Evolutionary conservation across 2,329 filamentous ascomycete genomes (phyloP), one percentile per base, ranked within the genome.

Genomic region (Aspergillus fumigatus): DNA sequence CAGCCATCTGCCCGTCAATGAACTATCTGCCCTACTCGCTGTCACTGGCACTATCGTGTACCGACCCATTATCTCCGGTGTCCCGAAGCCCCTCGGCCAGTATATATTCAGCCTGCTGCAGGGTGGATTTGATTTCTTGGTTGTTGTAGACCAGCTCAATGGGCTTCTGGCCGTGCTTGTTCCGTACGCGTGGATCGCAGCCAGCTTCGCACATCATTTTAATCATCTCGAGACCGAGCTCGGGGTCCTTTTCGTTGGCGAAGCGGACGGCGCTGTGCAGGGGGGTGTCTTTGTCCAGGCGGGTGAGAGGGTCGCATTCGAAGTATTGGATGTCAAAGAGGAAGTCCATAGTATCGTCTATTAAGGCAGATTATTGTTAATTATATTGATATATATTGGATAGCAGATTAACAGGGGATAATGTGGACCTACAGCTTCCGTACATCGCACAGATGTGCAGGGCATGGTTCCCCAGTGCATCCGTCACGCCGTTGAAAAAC

Each of bases 381-480:
- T 17, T 5, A 9, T 40, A 19, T 41, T 25, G 1, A 19, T 8
- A 49, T 6, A 6, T 11, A 23, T 19, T 1, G 23, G 7, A 5
- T 45, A 27, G 8, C 17, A 26, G 14, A 29, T 26, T 32, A 41
- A 23, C n/a, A 14, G 27, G 41, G 17, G 26, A 23, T 26, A n/a
- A 17, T 8, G 3, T 14, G 3, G 25, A 81, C 87, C 65, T 79
- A 93, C 90, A 96, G 77, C 92, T 90, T 66, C 94, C 94, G 63
- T 86, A 87, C 29, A 84, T 82, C 32, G 93, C 93, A 51, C 92
- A 94, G 65, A 97, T 85, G 75, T 97, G 94, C 72, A 97, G 86
- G 32, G 92, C 85, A 70, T 93, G 85, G 75, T 93, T 92, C 52
- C 94, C 94, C 77, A 97, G 82, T 10, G 92, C 86, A 67, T 94